Evolutionary conservation across 2,329 filamentous ascomycete species (phyloP), one percentile per base, ranked within the genome.

Genomic region (Neonectria faginata): DNA sequence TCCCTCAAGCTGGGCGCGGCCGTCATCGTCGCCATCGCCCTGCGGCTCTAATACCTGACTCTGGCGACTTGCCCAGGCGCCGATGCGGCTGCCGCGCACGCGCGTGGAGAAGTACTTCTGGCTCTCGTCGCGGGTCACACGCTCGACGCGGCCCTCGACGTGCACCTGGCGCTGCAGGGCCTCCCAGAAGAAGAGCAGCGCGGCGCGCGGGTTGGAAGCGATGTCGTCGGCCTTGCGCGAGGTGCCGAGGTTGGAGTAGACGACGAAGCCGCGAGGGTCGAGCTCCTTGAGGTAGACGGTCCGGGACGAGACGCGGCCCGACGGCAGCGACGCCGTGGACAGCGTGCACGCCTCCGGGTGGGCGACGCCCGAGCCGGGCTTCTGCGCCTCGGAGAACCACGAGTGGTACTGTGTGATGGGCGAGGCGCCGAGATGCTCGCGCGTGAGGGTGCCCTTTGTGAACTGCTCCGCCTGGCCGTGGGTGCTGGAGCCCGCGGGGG

Each of bases 231-330:
- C 87, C 82, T 91, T 88, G 73, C 85, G 82, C 64, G 89, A 92
- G 0, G 92, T 96, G 65, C 89, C 94, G 83, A 94, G 95, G 79
- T 99, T 99, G 75, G 89, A 92, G 84, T 98, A 99, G 53, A 99
- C 85, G 47, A 98, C 93, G 80, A 97, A 99, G 16, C 94, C 94
- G 20, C 79, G 73, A 58, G 84, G 79, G 79, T 98, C 94, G 25
- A 98, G 88, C 83, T 98, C 96, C 81, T 99, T 99, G 70, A 99
- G 86, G 81, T 98, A 99, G 41, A 99, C 93, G 71, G 93, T 86
- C 64, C 96, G 92, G 3, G 92, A 90, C 51, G 89, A 93, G 20
- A 98, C 92, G 51, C 92, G 90, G 65, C 96, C 96, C 0, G 89
- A 92, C 2, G 95, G 95, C 5, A 98, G 86, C 25, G 86, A 83